These are phyloP conservation scores for Fraxinus excelsior DNA, from an alignment of 257 asterid species.

Conservation along the genomic window DNA sequence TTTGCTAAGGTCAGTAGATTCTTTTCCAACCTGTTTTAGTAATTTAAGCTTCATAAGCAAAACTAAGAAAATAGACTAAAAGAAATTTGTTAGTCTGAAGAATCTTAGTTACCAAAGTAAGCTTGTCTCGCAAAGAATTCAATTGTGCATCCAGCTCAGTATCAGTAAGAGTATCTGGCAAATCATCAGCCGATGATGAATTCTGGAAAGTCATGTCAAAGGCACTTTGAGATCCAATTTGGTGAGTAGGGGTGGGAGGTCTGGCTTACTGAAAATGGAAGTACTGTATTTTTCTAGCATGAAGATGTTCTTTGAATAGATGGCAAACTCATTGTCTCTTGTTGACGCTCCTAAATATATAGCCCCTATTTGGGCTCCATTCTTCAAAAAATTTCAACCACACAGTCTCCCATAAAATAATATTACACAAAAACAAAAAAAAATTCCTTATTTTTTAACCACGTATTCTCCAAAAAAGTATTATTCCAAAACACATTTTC, in stretches of 20 bases:
- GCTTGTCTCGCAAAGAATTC: conserved; percentile 55
- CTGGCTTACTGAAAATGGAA: not conserved
- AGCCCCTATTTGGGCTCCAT: no score
- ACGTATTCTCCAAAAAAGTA: no score
- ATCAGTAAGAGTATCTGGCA: conserved; percentile 48
- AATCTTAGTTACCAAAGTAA: conserved; percentile 47
- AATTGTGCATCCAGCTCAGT: conserved; percentile 55
- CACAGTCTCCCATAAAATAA: no score
- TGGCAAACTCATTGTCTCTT: conserved; percentile 4
- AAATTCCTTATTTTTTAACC: no score
- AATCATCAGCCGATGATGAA: conserved; percentile 41
- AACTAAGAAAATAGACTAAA: not conserved
- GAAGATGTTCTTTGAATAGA: conserved; percentile 5
- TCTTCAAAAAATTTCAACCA: no score
- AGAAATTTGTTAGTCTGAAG: conserved; percentile 11
- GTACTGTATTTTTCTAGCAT: conserved; percentile 4
- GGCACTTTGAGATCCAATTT: conserved; percentile 11
- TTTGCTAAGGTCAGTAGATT: conserved; percentile 54
- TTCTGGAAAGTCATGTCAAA: conserved; percentile 39
- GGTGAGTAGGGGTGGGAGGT: not conserved
- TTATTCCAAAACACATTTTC: no score
- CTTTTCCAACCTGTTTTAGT: conserved; percentile 57
- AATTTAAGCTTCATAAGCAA: conserved; percentile 22
- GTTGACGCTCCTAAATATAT: not conserved
- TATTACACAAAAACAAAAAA: no score